These are phyloP conservation scores for Solanum sejunctum DNA, from an alignment of 257 asterid genomes.

Conservation along the genomic window DNA sequence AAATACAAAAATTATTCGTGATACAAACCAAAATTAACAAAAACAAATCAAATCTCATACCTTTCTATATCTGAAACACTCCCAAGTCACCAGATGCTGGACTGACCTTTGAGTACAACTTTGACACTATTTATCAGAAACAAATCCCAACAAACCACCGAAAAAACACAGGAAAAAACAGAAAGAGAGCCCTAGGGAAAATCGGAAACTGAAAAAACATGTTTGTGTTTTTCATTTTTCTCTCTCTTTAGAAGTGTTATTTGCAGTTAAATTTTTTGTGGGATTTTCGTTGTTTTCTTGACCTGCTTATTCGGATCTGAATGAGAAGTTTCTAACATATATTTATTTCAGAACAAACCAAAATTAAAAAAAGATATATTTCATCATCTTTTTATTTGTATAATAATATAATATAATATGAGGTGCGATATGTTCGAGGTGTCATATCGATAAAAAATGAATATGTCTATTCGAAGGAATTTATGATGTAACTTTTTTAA, in stretches of 20 bases:
- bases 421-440: neutral
- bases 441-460: constrained; percentile 12
- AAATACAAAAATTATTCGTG: too few species aligned
- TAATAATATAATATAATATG: neutral
- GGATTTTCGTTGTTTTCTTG: neutral
- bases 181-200: neutral
- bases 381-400: neutral
- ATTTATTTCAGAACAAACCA: constrained; percentile 38
- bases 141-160: neutral
- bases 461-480: constrained; percentile 14
- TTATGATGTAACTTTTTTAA: too few species aligned
- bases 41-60: neutral
- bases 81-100: neutral
- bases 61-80: neutral
- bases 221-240: neutral
- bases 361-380: constrained; percentile 36
- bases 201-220: neutral
- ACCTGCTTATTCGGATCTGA: constrained; percentile 75
- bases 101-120: neutral
- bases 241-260: neutral
- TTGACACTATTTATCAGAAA: neutral
- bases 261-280: neutral
- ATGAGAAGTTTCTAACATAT: constrained; percentile 21
- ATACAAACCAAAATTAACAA: too few species aligned
- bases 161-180: neutral